Base-by-base conservation (phyloP, 768 basidiomycete species). In the Porpolomopsis calyptriformis region DNA sequence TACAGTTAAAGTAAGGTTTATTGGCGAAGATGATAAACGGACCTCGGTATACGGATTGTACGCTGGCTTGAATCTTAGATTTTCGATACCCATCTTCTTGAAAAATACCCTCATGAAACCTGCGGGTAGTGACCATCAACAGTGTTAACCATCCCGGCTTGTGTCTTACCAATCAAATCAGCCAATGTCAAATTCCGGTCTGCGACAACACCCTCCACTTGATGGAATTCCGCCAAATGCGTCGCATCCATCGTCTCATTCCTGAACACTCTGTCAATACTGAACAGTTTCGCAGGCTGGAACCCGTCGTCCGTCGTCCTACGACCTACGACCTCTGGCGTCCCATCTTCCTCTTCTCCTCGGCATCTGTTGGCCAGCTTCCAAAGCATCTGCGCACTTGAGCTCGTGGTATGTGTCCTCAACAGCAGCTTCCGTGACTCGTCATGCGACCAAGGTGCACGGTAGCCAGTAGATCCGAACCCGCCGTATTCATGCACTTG, bases 101-200 rank as follows among this genome's bases (percentile, higher is more conserved):
- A 98, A 98, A 74, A 98, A 99, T 46, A 92, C 86, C 53, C 89
- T 77, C 94, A 99, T 97, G 71, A 99, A 98, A 10, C 94, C 92
- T 92, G 50, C 11, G 40, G 20, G 31, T 31, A 33, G 19, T 25
- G 16, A 43, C n/a, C 8, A 1, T 2, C 1, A 10, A 27, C 4
- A 44, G 24, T 26, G 20, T 16, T 3, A 61, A n/a, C n/a, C n/a
- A n/a, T n/a, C n/a, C n/a, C n/a, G n/a, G n/a, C n/a, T n/a, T n/a
- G n/a, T n/a, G n/a, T n/a, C 74, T 38, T 52, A 90, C 92, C 93
- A 52, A 99, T 97, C 49, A 99, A 71, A 61, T 98, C 92, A 14
- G 91, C 94, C 22, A 99, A 70, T 1, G 94, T 98, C 49, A 99
- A 67, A 41, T 81, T 80, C 53, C 82, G 79, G 64, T 99, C 96